These are phyloP conservation scores for Pharnaceum exiguum DNA, from an alignment of 148 eudicot species.

Conservation along the genomic window DNA sequence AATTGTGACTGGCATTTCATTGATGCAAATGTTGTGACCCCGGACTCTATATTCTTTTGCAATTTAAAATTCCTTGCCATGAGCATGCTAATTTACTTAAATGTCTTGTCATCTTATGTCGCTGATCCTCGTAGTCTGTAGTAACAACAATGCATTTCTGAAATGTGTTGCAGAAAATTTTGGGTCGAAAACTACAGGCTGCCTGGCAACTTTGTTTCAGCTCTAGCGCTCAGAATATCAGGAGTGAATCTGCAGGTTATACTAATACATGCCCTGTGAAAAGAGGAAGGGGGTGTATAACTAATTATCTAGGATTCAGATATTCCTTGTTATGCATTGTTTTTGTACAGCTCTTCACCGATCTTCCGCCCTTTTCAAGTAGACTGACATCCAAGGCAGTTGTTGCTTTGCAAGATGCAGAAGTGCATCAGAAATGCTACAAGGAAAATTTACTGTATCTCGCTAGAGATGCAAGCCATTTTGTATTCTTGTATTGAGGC, in stretches of 20 bases:
- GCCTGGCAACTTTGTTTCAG: slow-evolving; percentile 1
- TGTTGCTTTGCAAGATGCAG: slow-evolving; percentile 15
- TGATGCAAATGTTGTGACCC: no score
- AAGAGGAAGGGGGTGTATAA: slow-evolving; percentile 8
- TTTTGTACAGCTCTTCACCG: slow-evolving; percentile 26
- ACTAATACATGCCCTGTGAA: slow-evolving; percentile 9
- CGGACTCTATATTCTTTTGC: no score
- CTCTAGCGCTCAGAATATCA: background rate
- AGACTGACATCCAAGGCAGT: background rate
- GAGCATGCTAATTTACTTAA: no score
- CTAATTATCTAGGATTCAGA: slow-evolving; percentile 12
- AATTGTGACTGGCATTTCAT: no score
- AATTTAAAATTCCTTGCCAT: no score
- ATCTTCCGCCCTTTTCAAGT: slow-evolving; percentile 1
- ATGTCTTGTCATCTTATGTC: background rate
- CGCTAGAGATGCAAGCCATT: no score
- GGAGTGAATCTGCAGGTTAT: slow-evolving; percentile 9
- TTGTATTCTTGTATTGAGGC: no score
- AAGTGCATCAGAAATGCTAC: slow-evolving; percentile 1
- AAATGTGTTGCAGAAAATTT: slow-evolving; percentile 18
- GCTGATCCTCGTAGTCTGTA: background rate
- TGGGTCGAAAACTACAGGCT: background rate
- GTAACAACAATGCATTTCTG: background rate
- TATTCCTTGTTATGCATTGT: slow-evolving; percentile 9
- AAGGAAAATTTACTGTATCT: no score